phyloP scores from a whole-genome alignment of 768 basidiomycete species.

The Tricholoma saponaceum region DNA sequence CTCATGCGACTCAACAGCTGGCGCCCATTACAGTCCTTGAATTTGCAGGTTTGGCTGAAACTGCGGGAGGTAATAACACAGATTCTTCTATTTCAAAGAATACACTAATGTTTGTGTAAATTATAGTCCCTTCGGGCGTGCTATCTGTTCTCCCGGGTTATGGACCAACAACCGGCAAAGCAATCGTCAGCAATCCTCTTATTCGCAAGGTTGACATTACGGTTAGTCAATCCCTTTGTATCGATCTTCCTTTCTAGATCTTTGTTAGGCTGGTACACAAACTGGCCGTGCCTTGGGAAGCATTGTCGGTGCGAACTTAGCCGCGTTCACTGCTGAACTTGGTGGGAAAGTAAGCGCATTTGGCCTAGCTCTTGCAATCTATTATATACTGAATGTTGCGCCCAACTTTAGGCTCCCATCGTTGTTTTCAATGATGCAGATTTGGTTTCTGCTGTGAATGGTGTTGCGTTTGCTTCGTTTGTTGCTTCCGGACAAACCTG shows the following conservation, averaged over 20 bases:
- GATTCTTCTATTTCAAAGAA: not conserved
- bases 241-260: not conserved
- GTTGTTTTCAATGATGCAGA: slow-evolving; percentile 80
- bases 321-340: slow-evolving; percentile 76
- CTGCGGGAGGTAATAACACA: slow-evolving; percentile 54
- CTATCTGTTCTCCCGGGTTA: slow-evolving; percentile 72
- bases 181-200: slow-evolving; percentile 59
- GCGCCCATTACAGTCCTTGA: slow-evolving; percentile 80
- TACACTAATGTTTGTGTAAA: not conserved
- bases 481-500: slow-evolving; percentile 89
- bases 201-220: slow-evolving; percentile 84
- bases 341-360: slow-evolving; percentile 68
- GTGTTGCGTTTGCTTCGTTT: slow-evolving; percentile 79
- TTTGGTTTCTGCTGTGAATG: slow-evolving; percentile 70
- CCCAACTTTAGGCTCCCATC: slow-evolving; percentile 59
- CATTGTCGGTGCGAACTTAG: slow-evolving; percentile 70
- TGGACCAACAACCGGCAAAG: slow-evolving; percentile 59
- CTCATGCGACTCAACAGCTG: slow-evolving; percentile 33
- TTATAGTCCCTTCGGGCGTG: slow-evolving; percentile 70
- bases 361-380: not conserved
- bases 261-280: slow-evolving; percentile 63
- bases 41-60: slow-evolving; percentile 59
- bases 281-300: slow-evolving; percentile 74
- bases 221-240: slow-evolving; percentile 33
- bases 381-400: not conserved